Evolutionary conservation across 1,284 basidiomycete genomes (phyloP).

Genomic region (Apiotrichum akiyoshidainum): DNA sequence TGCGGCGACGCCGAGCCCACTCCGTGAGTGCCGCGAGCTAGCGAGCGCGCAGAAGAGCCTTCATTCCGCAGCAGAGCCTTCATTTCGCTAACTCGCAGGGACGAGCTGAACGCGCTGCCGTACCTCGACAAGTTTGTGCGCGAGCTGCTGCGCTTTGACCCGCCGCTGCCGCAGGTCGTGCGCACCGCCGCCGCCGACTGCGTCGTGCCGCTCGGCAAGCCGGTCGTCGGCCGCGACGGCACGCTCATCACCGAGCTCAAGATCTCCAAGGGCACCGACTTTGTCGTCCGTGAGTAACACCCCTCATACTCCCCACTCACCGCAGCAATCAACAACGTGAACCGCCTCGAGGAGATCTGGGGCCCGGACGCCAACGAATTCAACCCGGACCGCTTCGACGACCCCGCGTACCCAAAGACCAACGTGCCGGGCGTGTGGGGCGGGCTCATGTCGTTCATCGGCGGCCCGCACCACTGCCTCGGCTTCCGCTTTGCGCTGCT

Average conservation of each 20-base stretch:
- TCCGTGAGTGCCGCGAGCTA: too few species aligned
- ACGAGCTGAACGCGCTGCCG: conserved; percentile 52
- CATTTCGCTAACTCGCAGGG: conserved; percentile 18
- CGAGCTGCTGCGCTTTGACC: conserved; percentile 64
- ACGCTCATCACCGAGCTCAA: conserved; percentile 41
- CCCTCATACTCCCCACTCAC: conserved; percentile 45
- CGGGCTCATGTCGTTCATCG: conserved; percentile 64
- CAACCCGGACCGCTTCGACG: conserved; percentile 45
- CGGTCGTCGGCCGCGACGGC: conserved; percentile 49
- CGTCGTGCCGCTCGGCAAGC: conserved; percentile 59
- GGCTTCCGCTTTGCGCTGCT: conserved; percentile 67
- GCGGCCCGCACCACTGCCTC: conserved; percentile 66
- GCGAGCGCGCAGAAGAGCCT: too few species aligned
- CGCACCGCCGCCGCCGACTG: conserved; percentile 59
- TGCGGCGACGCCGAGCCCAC: conserved; percentile 49
- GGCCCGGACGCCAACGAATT: conserved; percentile 67
- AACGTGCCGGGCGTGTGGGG: conserved; percentile 63
- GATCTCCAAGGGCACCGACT: conserved; percentile 38
- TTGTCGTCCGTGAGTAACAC: conserved; percentile 44
- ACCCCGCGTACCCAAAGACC: conserved; percentile 37
- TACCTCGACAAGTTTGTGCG: conserved; percentile 65
- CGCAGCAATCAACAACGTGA: conserved; percentile 50
- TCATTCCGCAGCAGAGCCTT: too few species aligned
- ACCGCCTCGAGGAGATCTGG: conserved; percentile 62
- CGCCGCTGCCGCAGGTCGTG: conserved; percentile 66